A percentile compares a stretch with the other conserved stretches of the same genome.
Conservation (phyloP, 1,139 yeast species). For the Saccharomyces hybrid region DNA sequence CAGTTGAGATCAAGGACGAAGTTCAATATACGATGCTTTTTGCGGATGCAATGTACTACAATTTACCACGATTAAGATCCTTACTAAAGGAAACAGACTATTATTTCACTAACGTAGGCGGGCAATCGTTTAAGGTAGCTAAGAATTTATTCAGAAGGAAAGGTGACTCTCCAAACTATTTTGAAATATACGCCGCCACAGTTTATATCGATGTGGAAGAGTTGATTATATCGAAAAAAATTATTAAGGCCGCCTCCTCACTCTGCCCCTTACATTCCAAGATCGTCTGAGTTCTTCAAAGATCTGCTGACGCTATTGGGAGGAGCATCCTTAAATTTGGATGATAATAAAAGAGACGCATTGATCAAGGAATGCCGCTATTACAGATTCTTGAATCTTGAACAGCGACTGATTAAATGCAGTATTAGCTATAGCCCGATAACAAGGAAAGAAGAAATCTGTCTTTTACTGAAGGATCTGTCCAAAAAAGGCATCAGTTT, state of each 20-base stretch:
- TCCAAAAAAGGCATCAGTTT: slow-evolving; percentile 37
- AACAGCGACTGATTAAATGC: slow-evolving; percentile 58
- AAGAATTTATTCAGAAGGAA: slow-evolving; percentile 43
- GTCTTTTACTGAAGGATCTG: slow-evolving; percentile 45
- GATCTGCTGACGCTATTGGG: slow-evolving; percentile 51
- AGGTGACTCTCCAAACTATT: slow-evolving; percentile 74
- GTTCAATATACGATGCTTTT: slow-evolving; percentile 54
- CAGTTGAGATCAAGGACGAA: slow-evolving; percentile 50
- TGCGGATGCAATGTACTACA: slow-evolving; percentile 70
- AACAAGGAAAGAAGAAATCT: slow-evolving; percentile 46
- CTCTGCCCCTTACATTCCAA: slow-evolving; percentile 45
- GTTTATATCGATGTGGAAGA: slow-evolving; percentile 42
- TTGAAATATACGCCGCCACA: slow-evolving; percentile 53
- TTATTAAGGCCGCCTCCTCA: slow-evolving; percentile 74
- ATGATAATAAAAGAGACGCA: slow-evolving; percentile 44
- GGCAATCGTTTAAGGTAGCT: slow-evolving; percentile 51
- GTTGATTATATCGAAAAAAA: slow-evolving; percentile 35
- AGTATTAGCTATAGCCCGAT: slow-evolving; percentile 47
- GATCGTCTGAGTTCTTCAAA: slow-evolving; percentile 53
- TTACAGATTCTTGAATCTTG: slow-evolving; percentile 67
- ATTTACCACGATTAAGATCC: slow-evolving; percentile 48
- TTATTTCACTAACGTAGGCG: slow-evolving; percentile 57
- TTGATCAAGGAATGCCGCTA: slow-evolving; percentile 65
- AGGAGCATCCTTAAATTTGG: slow-evolving; percentile 49
- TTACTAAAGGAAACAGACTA: slow-evolving; percentile 46